Evolutionary conservation across 176 grass and related monocot species (phyloP), one percentile per base, ranked within the genome.

Genomic region (Eremochloa ophiuroides): DNA sequence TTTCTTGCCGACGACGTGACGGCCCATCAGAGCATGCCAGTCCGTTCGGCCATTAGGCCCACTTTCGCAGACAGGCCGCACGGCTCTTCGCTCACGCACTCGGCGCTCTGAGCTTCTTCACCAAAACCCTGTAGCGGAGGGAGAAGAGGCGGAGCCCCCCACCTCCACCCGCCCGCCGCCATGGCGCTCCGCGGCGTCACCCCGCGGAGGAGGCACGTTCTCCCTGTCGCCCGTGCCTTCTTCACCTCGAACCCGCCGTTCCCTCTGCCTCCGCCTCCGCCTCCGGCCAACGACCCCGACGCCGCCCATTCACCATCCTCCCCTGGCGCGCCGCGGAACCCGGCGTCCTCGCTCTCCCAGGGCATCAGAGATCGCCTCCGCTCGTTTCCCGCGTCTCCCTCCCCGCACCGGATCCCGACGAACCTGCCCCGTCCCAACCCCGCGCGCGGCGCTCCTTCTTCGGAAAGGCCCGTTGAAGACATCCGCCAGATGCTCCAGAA

Each of bases 111-210:
- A 27, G 28, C 38, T 13, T 43, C 63, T 62, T 12, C 26, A 22
- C 55, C 12, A 37, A 85, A 85, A 82, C 78, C 87, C 82, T 89
- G 77, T 37, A 43, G 42, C 48, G 29, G 40, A 50, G 6, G 71
- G 61, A 7, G 62, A 17, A 2, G 76, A 75, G 7, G n/a, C n/a
- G n/a, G n/a, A n/a, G n/a, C n/a, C 62, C 26, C 68, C 50, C 59
- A 40, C 39, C 23, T 31, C 73, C 64, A 5, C 66, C 35, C 59
- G 28, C 43, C 73, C 46, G 68, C 80, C 73, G 72, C 71, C 83
- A 89, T 89, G 87, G 87, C 78, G 73, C 87, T 89, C 66, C 78
- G 66, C 66, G 29, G 66, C 58, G 84, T 91, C 85, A 78, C 34
- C 26, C 8, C 62, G 10, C 27, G 17, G 10, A 78, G 66, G 69